phyloP scores from a whole-genome alignment of 2,329 filamentous ascomycete species.

The Coniella vitis region DNA sequence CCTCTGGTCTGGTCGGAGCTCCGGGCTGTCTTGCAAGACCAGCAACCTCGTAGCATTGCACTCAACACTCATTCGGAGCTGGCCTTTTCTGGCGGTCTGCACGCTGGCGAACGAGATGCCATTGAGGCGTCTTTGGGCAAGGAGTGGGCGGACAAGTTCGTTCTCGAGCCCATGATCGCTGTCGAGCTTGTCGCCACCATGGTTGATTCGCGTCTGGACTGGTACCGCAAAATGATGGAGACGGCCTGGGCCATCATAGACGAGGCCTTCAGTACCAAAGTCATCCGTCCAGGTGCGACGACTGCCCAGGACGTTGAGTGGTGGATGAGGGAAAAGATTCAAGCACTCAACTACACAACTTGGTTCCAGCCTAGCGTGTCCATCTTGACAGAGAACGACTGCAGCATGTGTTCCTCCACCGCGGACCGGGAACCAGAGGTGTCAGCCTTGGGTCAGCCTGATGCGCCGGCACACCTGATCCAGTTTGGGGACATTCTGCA shows the following conservation, averaged over 20 bases:
- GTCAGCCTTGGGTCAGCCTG: slow-evolving; percentile 6
- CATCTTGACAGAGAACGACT: slow-evolving; percentile 29
- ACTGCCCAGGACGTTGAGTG: slow-evolving; percentile 42
- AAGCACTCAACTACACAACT: slow-evolving; percentile 42
- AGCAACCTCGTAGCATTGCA: slow-evolving; percentile 32
- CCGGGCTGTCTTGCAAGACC: slow-evolving; percentile 27
- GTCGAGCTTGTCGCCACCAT: slow-evolving; percentile 40
- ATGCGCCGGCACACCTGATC: slow-evolving; percentile 25
- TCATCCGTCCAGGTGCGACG: slow-evolving; percentile 35
- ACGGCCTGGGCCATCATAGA: slow-evolving; percentile 45
- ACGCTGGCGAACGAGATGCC: slow-evolving; percentile 38
- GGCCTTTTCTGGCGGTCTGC: slow-evolving; percentile 39
- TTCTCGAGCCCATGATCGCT: slow-evolving; percentile 37
- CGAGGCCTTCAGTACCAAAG: slow-evolving; percentile 36
- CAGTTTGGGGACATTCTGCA: slow-evolving; percentile 40
- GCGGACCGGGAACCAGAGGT: not conserved
- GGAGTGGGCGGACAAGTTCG: slow-evolving; percentile 33
- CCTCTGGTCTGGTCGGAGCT: slow-evolving; percentile 35
- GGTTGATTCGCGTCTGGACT: slow-evolving; percentile 31
- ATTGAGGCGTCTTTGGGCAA: slow-evolving; percentile 29
- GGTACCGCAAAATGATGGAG: slow-evolving; percentile 40
- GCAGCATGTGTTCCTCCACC: slow-evolving; percentile 9
- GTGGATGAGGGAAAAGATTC: slow-evolving; percentile 44
- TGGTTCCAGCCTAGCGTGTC: slow-evolving; percentile 44
- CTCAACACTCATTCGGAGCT: slow-evolving; percentile 38